Evolutionary conservation across 768 basidiomycete species (phyloP), one percentile per base, ranked within the genome.

Genomic region (Imleria badia): DNA sequence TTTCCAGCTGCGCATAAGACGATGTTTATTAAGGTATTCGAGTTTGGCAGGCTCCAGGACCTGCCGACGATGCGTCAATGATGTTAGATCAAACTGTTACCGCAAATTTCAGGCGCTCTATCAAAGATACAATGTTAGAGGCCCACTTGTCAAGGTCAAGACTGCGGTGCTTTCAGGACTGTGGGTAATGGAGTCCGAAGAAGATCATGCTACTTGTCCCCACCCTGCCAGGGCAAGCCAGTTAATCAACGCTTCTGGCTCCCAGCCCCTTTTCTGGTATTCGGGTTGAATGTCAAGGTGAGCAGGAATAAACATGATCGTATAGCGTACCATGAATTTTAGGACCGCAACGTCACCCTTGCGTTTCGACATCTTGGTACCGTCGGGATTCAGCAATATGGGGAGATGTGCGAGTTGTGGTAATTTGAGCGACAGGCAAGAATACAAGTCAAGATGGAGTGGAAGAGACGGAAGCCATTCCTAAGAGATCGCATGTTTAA

Each of bases 381-480:
- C 94, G 67, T 98, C 92, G 0, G 85, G 76, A 61, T 98, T 98
- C 29, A 97, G 76, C 3, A 99, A 76, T 34, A 98, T 79, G 0
- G 97, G 96, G 3, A 98, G 76, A 67, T 99, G 97, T 0, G 87
- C 96, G 61, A 94, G 98, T 59, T 83, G 73, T 0, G 97, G 97
- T 0, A 86, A 79, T 9, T 73, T 65, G 41, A 94, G 74, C 1
- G 79, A 80, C 19, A 99, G 80, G 7, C 85, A 84, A 2, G 87
- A 81, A 64, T 98, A 98, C 22, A 98, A 74, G 58, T 93, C 89
- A 6, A 96, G 79, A 68, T 99, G 97, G 19, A 97, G 80, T 1
- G 94, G 91, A 19, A 95, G 80, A 1, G 95, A 98, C 3, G 93
- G 86, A 12, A 98, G 78, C 97, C 97, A 99, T 81, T 98, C 97